Percentiles rank a stretch among this genome's conserved stretches.
phyloP scores from a whole-genome alignment of 345 rosid genomes.

The Microcos paniculata region DNA sequence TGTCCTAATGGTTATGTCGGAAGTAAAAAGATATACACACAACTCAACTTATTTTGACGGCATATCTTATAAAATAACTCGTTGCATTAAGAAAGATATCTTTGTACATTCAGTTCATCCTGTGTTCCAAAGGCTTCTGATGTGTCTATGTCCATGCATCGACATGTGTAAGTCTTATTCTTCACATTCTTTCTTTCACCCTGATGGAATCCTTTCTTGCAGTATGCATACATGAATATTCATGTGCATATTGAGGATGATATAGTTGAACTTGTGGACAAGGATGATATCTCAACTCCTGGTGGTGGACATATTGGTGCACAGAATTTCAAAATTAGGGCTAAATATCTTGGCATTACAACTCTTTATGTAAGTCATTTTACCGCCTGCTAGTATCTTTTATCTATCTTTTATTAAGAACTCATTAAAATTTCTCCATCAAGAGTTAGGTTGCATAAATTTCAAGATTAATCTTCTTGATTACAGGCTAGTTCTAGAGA shows the following conservation, averaged over 20 bases:
- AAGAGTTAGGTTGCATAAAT: constrained; percentile 18
- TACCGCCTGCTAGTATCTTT: constrained; percentile 10
- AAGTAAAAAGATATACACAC: background rate
- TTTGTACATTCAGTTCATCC: background rate
- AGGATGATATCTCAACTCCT: constrained; percentile 36
- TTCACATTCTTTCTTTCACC: background rate
- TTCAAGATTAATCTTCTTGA: constrained; percentile 24
- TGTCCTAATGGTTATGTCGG: background rate
- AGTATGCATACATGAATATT: constrained; percentile 73
- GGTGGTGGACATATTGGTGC: constrained; percentile 41
- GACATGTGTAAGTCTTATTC: background rate
- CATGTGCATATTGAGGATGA: constrained; percentile 70
- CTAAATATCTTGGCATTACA: constrained; percentile 74
- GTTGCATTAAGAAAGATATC: background rate
- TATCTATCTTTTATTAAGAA: constrained; percentile 5
- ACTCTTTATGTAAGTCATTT: constrained; percentile 66
- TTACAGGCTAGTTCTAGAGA: constrained; percentile 77
- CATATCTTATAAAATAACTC: background rate
- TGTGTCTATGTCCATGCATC: background rate
- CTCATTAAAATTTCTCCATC: constrained; percentile 8
- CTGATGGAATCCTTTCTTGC: constrained; percentile 37
- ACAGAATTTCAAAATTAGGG: constrained; percentile 58
- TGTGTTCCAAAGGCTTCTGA: background rate
- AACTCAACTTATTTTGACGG: background rate
- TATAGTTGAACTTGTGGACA: constrained; percentile 53